A percentile compares a stretch with the other conserved stretches of the same genome.
Conservation (phyloP, 495 filamentous ascomycete genomes). For the Corynascus novoguineensis region DNA sequence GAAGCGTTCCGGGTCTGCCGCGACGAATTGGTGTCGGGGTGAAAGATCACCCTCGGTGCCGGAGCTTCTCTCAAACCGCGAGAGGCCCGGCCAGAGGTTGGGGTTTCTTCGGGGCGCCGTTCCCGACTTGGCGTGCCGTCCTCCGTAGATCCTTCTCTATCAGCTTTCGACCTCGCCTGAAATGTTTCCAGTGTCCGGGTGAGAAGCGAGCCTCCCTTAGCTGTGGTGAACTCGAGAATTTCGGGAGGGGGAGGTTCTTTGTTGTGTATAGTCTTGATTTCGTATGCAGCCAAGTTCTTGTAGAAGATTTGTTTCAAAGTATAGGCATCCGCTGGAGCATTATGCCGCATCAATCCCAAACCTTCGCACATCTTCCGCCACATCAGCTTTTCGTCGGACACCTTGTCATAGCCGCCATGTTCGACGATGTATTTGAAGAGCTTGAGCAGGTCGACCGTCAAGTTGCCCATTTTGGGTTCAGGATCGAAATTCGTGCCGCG, state of each 20-base stretch:
- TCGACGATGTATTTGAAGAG: conserved; percentile 64
- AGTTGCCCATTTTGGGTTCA: conserved; percentile 66
- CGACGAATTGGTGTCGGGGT: conserved; percentile 61
- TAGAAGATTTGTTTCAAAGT: conserved; percentile 76
- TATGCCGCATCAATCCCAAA: conserved; percentile 54
- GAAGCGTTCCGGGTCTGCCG: conserved; percentile 55
- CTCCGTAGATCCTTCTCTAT: conserved; percentile 50
- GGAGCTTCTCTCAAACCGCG: conserved; percentile 72
- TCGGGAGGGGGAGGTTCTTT: conserved; percentile 75
- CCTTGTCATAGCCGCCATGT: conserved; percentile 73
- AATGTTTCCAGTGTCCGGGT: conserved; percentile 75
- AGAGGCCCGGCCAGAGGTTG: conserved; percentile 51
- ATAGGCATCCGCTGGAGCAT: conserved; percentile 67
- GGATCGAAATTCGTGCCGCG: conserved; percentile 67
- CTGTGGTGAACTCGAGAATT: conserved; percentile 69
- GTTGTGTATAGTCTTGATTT: conserved; percentile 64
- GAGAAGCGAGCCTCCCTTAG: conserved; percentile 68
- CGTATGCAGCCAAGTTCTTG: conserved; percentile 75
- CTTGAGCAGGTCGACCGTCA: conserved; percentile 63
- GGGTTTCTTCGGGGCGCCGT: conserved; percentile 55
- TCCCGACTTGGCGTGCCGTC: conserved; percentile 61
- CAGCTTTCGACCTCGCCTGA: conserved; percentile 37
- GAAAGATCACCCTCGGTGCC: conserved; percentile 73
- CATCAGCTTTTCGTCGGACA: conserved; percentile 70
- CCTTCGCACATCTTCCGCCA: conserved; percentile 69